A percentile compares a stretch with the other conserved stretches of the same genome.
These are phyloP conservation scores for Rhazya stricta DNA, from an alignment of 257 asterid species.

Conservation along the genomic window DNA sequence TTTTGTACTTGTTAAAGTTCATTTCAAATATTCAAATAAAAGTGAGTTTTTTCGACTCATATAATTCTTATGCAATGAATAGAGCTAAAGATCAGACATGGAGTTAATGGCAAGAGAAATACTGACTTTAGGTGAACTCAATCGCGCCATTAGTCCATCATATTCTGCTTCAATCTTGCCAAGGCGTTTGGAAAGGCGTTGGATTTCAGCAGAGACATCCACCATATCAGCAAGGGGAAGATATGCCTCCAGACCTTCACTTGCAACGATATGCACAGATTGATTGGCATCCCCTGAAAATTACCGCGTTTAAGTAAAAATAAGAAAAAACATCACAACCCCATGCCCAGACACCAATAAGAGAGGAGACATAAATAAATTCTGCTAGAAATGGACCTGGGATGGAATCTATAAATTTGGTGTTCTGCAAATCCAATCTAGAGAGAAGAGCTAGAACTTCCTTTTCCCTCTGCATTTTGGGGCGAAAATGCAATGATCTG, in stretches of 20 bases:
- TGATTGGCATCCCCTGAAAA: conserved; percentile 72
- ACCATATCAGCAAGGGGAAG: conserved; percentile 98
- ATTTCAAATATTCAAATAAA: background rate
- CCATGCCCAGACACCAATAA: background rate
- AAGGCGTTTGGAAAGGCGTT: conserved; percentile 77
- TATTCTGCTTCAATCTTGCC: conserved; percentile 77
- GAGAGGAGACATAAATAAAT: conserved; percentile 4
- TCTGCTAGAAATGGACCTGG: conserved; percentile 49
- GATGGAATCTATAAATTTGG: conserved; percentile 50
- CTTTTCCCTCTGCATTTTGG: conserved; percentile 62
- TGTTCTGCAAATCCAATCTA: conserved; percentile 68
- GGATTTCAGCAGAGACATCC: conserved; percentile 82
- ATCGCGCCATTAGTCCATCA: conserved; percentile 69
- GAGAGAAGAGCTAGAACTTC: conserved; percentile 88
- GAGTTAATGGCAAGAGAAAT: background rate
- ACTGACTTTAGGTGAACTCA: conserved; percentile 74
- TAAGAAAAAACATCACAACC: background rate
- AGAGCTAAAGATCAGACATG: background rate
- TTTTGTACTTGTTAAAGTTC: background rate
- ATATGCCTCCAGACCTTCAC: conserved; percentile 95
- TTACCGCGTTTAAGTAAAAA: conserved; percentile 23
- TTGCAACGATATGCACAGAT: conserved; percentile 82
- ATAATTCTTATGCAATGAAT: background rate
- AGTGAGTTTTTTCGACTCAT: background rate
- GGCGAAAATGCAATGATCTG: background rate